A percentile compares a stretch with the other conserved stretches of the same genome.
Evolutionary conservation across 2,329 filamentous ascomycete species (phyloP).

Genomic region (Trichophyton equinum): DNA sequence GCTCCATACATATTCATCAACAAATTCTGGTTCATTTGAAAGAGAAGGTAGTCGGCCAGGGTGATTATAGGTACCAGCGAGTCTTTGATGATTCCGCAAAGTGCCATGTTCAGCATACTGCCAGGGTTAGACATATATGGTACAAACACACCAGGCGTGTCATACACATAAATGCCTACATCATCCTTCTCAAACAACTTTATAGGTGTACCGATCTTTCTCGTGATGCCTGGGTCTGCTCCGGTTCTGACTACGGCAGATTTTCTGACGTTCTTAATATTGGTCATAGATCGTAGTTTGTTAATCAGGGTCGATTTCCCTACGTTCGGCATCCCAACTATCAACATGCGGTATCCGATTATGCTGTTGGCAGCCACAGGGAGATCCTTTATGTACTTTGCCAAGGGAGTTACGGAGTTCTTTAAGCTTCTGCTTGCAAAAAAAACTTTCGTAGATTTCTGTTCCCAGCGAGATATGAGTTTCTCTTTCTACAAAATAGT

Average conservation of each 20-base stretch:
- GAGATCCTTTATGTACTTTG: conserved; percentile 20
- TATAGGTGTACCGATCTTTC: conserved; percentile 70
- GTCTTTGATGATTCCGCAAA: conserved; percentile 84
- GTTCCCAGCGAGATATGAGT: conserved; percentile 24
- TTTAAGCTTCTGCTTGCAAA: conserved; percentile 23
- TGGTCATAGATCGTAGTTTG: conserved; percentile 48
- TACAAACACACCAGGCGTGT: conserved; percentile 91
- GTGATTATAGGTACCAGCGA: conserved; percentile 65
- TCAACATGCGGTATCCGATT: conserved; percentile 70
- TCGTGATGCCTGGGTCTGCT: conserved; percentile 75
- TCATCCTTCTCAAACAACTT: conserved; percentile 56
- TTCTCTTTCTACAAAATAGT: conserved; percentile 20
- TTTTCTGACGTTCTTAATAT: conserved; percentile 30
- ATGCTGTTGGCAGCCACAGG: conserved; percentile 28
- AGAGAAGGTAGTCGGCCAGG: conserved; percentile 83
- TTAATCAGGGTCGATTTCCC: conserved; percentile 95
- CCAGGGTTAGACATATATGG: conserved; percentile 77
- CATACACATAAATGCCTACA: conserved; percentile 62
- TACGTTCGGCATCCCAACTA: conserved; percentile 96
- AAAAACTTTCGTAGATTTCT: conserved; percentile 22
- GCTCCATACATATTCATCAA: conserved; percentile 48
- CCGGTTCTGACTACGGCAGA: conserved; percentile 72
- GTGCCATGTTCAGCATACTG: conserved; percentile 86
- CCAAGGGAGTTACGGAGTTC: conserved; percentile 22
- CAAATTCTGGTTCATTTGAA: conserved; percentile 55